Base-by-base conservation (phyloP, 768 basidiomycete species). In the Rhodotorula toruloides region DNA sequence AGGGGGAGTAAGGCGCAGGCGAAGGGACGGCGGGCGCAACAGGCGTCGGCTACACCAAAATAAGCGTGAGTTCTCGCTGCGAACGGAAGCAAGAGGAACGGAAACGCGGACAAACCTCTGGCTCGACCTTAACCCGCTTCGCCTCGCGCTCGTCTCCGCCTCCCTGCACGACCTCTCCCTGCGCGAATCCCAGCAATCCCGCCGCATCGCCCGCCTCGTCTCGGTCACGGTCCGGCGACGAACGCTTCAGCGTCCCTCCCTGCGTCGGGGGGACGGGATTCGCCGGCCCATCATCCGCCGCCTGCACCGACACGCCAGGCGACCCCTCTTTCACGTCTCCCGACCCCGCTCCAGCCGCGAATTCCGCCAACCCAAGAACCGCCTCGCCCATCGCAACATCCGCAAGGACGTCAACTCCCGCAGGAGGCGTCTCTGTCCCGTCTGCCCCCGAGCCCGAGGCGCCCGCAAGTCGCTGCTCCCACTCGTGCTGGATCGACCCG, bases 361-460 rank as follows among this genome's bases (percentile, higher is more conserved):
- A 67, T 17, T 57, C 66, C 9, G 66, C 66, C 27, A 67, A 27
- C n/a, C 58, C 66, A 34, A 67, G 32, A 31, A 61, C 66, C 2
- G 66, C 66, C 56, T 67, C 66, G 37, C 66, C 66, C 66, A 67
- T 67, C n/a, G 66, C 66, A 16, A 67, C 61, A 34, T 67, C 66
- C 7, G 66, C 66, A 43, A 67, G 52, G 10, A 67, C 61, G 52
- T 67, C 66, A 25, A 67, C 66, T 6, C 61, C 61, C 34, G 61
- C n/a, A 62, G 12, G 47, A 31, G 27, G 22, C 59, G 37, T 39
- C 31, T 16, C 32, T 27, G 40, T 67, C 52, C 25, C 52, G 36
- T 3, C 1, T 21, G 31, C 32, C 53, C 22, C 36, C 37, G 34
- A 39, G 4, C 13, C 53, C 36, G 53, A 25, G n/a, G 14, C 21